These are phyloP conservation scores for Prunus campanulata DNA, from an alignment of 306 rosid species.

Conservation along the genomic window DNA sequence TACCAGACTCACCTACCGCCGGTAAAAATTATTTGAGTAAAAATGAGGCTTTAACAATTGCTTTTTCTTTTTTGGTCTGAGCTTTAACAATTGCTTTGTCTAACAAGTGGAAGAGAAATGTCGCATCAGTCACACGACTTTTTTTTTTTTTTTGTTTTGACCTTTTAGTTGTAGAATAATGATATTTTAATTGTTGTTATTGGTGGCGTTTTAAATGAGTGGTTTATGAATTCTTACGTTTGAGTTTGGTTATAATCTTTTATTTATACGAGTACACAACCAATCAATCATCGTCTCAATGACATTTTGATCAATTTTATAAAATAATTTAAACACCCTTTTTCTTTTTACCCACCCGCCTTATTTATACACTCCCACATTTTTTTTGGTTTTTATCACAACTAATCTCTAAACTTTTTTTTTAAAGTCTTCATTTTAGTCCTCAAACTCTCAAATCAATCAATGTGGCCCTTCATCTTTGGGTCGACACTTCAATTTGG, in stretches of 20 bases:
- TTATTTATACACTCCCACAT: no score
- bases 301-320: no score
- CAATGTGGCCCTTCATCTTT: no score
- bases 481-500: no score
- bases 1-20: constrained; percentile 32
- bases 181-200: neutral
- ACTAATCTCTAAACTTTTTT: no score
- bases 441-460: no score
- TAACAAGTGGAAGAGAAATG: neutral
- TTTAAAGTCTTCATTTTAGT: no score
- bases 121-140: neutral
- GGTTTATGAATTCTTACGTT: neutral
- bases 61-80: neutral
- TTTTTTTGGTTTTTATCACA: no score
- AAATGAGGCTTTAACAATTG: neutral
- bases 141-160: neutral
- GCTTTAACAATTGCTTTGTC: neutral
- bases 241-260: neutral
- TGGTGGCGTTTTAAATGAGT: neutral
- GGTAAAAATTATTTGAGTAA: neutral
- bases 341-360: no score
- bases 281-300: neutral
- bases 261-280: neutral
- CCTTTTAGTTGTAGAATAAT: no score
- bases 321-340: no score